A percentile compares a stretch with the other conserved stretches of the same genome.
These are phyloP conservation scores for Paramecium caudatum DNA, from an alignment of 73 alveolate species.

Conservation along the genomic window DNA sequence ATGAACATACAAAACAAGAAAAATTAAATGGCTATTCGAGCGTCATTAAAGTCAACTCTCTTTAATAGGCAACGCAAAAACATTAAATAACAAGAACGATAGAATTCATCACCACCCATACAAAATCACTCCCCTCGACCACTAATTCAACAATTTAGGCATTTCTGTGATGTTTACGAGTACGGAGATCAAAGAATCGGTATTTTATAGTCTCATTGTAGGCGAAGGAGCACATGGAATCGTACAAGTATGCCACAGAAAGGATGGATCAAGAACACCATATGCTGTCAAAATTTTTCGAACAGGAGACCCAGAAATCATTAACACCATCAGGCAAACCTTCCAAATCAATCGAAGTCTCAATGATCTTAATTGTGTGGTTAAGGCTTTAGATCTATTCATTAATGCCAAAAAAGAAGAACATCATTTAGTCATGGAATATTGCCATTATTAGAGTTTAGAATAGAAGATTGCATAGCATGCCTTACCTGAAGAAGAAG, in stretches of 20 bases:
- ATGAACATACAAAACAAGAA: no score
- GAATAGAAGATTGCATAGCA: slow-evolving; percentile 8
- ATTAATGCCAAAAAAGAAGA: slow-evolving; percentile 54
- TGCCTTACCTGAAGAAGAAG: background rate
- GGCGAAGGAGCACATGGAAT: slow-evolving; percentile 64
- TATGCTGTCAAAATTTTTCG: slow-evolving; percentile 64
- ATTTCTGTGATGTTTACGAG: slow-evolving; percentile 46
- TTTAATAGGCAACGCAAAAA: background rate
- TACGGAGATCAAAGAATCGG: slow-evolving; percentile 25
- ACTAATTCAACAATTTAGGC: slow-evolving; percentile 18
- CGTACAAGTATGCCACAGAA: slow-evolving; percentile 3
- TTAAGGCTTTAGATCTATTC: slow-evolving; percentile 44
- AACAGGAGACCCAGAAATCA: slow-evolving; percentile 63
- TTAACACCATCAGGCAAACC: slow-evolving; percentile 56
- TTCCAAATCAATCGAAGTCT: slow-evolving; percentile 16
- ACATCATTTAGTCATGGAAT: slow-evolving; percentile 52
- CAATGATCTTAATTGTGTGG: slow-evolving; percentile 32
- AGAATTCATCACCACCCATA: background rate
- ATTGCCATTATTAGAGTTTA: slow-evolving; percentile 46
- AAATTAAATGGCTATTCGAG: slow-evolving; percentile 7
- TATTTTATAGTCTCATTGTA: background rate
- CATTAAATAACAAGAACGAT: background rate
- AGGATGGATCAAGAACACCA: background rate
- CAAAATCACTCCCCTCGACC: background rate
- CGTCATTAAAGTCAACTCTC: slow-evolving; percentile 5